Evolutionary conservation across 257 asterid species (phyloP), one percentile per base, ranked within the genome.

Genomic region (Primulina huaijiensis): DNA sequence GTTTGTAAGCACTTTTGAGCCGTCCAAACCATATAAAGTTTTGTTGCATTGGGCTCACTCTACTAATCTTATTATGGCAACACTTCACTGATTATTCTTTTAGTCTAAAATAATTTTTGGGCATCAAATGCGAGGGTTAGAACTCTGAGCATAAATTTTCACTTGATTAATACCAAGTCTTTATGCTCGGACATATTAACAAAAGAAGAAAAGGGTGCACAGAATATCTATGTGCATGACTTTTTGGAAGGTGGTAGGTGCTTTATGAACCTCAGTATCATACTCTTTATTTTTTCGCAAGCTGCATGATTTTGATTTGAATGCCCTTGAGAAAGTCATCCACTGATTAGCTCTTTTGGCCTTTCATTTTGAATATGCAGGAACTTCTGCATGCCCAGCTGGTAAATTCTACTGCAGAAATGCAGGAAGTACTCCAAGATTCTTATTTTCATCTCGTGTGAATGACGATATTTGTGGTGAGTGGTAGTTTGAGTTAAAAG

Each of bases 351-450:
- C 25, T 62, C 43, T 23, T 7, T 35, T 27, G 57, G 31, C 64
- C 31, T 71, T 67, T 76, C 66, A 16, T 72, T 35, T 63, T 74
- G 74, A 72, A 64, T 58, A 38, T 77, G 70, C 70, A 88, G 99
- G 97, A 61, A 93, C 99, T 78, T 81, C 97, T 8, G 97, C 99
- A 40, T 93, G 99, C 77, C 97, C 99, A 21, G 71, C 80, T 25
- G 88, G 97, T 34, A 93, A 78, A 76, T 93, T 93, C 80, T 93
- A 93, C 82, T 93, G 99, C 78, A 81, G 76, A 78, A 93, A 93
- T 84, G 70, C 71, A 46, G 99, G 99, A 79, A 93, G 96, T 77
- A 83, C 78, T 4, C 99, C 99, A 19, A 78, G 53, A 66, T 93
- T 90, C 78, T 74, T 93, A 86, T 89, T 86, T 77, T 86, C 99